A percentile compares a stretch with the other conserved stretches of the same genome.
phyloP scores from a whole-genome alignment of 140 eudicot species.

The Senecio squalidus region DNA sequence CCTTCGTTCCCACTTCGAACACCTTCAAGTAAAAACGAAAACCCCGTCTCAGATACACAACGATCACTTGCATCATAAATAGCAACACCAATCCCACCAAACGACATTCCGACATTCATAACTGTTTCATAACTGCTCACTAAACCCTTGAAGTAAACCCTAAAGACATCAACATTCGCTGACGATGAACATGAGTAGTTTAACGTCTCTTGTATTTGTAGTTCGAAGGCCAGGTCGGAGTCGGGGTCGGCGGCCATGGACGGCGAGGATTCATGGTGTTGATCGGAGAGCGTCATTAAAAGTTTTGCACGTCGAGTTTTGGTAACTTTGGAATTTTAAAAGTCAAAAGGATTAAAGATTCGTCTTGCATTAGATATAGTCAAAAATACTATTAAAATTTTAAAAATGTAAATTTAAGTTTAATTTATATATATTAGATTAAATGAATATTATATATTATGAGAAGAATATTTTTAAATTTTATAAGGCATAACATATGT shows the following conservation, averaged over 20 bases:
- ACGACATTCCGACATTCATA: conserved; percentile 6
- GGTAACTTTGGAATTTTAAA: too few species aligned
- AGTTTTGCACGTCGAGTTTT: too few species aligned
- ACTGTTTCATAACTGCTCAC: conserved; percentile 19
- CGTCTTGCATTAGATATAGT: too few species aligned
- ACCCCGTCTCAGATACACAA: conserved; percentile 38
- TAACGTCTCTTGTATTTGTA: conserved; percentile 42
- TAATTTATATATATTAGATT: too few species aligned
- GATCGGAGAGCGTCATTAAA: too few species aligned
- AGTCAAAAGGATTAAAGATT: too few species aligned
- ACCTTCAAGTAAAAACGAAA: conserved; percentile 23
- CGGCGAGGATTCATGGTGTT: too few species aligned
- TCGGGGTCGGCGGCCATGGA: conserved; percentile 32
- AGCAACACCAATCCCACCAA: conserved; percentile 58
- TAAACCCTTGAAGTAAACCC: conserved; percentile 56
- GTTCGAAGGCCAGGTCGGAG: conserved; percentile 43
- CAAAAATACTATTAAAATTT: too few species aligned
- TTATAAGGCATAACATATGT: too few species aligned
- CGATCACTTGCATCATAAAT: conserved; percentile 39
- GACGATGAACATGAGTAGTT: conserved; percentile 22
- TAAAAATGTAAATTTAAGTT: too few species aligned
- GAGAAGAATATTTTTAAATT: too few species aligned
- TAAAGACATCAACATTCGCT: conserved; percentile 22
- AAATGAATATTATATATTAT: too few species aligned
- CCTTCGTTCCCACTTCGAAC: conserved; percentile 9